phyloP scores from a whole-genome alignment of 805 yeast genomes.

The Kodamaea kakaduensis region DNA sequence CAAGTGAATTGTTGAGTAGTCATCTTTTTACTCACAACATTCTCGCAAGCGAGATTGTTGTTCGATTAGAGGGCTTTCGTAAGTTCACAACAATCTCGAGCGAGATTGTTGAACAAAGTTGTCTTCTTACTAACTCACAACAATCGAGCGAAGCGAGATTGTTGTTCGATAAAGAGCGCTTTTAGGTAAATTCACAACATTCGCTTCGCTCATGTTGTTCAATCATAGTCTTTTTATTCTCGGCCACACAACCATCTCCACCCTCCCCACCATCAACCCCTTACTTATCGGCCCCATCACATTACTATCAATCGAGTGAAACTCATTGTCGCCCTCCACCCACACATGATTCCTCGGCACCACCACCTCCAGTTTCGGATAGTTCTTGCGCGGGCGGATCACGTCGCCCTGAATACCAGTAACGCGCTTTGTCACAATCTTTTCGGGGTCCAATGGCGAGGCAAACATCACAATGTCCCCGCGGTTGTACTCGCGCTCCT shows the following conservation, averaged over 20 bases:
- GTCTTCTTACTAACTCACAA: too few species aligned
- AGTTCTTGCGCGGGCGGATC: constrained; percentile 55
- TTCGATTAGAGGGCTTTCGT: too few species aligned
- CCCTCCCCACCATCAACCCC: constrained; percentile 78
- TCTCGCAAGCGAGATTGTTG: too few species aligned
- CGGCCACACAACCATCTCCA: constrained; percentile 69
- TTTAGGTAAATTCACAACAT: too few species aligned
- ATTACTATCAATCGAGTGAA: constrained; percentile 80
- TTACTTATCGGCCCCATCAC: constrained; percentile 83
- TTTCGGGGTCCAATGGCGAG: constrained; percentile 78
- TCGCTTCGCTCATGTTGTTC: too few species aligned
- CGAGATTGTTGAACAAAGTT: too few species aligned
- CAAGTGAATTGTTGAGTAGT: too few species aligned
- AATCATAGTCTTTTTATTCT: too few species aligned
- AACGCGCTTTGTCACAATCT: constrained; percentile 73
- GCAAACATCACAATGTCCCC: constrained; percentile 76
- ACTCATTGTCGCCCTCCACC: constrained; percentile 90
- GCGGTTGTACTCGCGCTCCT: constrained; percentile 39
- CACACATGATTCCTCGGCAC: constrained; percentile 82
- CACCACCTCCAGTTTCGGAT: constrained; percentile 56
- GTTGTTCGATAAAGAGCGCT: too few species aligned
- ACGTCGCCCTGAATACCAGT: constrained; percentile 72
- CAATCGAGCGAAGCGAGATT: too few species aligned
- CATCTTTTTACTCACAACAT: too few species aligned
- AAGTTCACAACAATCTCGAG: too few species aligned